Percentiles rank a stretch among this genome's conserved stretches.
These are phyloP conservation scores for Xerocomus spinulosus DNA, from an alignment of 768 basidiomycete species.

Conservation along the genomic window DNA sequence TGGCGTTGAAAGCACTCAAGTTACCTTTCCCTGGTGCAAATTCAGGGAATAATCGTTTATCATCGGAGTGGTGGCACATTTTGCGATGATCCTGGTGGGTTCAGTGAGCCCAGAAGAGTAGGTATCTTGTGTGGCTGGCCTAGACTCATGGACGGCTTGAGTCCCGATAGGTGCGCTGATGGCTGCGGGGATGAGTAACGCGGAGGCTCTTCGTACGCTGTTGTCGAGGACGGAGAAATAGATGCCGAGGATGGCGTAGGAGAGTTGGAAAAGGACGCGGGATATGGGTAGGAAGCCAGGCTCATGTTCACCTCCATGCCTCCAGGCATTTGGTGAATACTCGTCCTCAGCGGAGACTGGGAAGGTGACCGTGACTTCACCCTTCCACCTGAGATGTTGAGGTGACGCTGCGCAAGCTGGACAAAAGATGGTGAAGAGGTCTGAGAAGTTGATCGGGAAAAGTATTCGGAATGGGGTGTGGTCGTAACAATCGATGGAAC, in stretches of 20 bases:
- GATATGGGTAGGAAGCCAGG: constrained; percentile 8
- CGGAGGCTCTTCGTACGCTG: constrained; percentile 13
- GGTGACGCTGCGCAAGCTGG: constrained; percentile 25
- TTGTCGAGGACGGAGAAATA: constrained; percentile 43
- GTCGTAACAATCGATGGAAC: constrained; percentile 48
- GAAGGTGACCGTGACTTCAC: constrained; percentile 30
- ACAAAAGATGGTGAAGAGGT: constrained; percentile 11
- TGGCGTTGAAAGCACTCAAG: not conserved
- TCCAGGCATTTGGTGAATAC: constrained; percentile 14
- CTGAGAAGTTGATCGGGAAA: constrained; percentile 14
- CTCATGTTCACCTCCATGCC: constrained; percentile 11
- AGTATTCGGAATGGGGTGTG: constrained; percentile 28
- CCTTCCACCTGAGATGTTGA: constrained; percentile 19
- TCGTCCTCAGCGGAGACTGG: constrained; percentile 27
- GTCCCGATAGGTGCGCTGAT: constrained; percentile 13
- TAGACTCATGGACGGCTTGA: constrained; percentile 8
- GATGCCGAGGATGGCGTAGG: constrained; percentile 58
- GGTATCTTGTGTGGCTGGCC: constrained; percentile 13
- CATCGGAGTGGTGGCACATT: constrained; percentile 27
- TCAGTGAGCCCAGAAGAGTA: constrained; percentile 13
- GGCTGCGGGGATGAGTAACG: constrained; percentile 21
- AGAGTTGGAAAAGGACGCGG: constrained; percentile 41
- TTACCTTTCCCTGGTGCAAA: not conserved
- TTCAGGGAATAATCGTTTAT: constrained; percentile 1
- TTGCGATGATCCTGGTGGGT: constrained; percentile 14